Percentiles rank a stretch among this genome's conserved stretches.
Evolutionary conservation across 31 red algal genomes (phyloP).

Genomic region (Porphyra umbilicalis): DNA sequence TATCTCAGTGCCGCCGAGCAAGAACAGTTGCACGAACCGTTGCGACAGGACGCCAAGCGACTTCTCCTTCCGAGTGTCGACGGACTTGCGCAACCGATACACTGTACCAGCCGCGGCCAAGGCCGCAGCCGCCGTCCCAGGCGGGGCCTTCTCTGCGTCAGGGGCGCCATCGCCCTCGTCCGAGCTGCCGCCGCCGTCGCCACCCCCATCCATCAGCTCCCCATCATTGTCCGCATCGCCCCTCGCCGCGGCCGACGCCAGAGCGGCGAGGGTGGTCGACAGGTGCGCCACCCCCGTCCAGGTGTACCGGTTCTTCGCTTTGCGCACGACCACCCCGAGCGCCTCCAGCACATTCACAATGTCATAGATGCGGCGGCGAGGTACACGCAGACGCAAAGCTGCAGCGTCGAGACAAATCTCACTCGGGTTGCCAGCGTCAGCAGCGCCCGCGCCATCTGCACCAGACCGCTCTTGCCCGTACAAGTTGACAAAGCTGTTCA

Average conservation of each 20-base stretch:
- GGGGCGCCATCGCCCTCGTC: not conserved
- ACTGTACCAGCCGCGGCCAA: not conserved
- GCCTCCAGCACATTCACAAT: slow-evolving; percentile 95
- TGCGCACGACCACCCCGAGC: slow-evolving; percentile 67
- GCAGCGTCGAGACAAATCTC: slow-evolving; percentile 80
- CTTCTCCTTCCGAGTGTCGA: slow-evolving; percentile 70
- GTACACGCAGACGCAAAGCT: slow-evolving; percentile 53
- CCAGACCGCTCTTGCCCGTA: slow-evolving; percentile 9
- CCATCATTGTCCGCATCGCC: not conserved
- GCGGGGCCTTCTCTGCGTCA: not conserved
- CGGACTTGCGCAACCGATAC: not conserved
- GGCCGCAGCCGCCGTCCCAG: not conserved
- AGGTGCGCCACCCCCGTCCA: slow-evolving; percentile 66
- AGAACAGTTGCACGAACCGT: slow-evolving; percentile 87
- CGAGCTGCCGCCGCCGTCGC: not conserved
- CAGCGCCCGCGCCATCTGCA: not conserved
- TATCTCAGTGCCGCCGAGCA: slow-evolving; percentile 32
- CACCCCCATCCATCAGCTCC: not conserved
- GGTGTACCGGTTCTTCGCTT: slow-evolving; percentile 84
- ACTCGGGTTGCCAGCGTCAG: not conserved
- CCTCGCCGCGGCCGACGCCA: not conserved
- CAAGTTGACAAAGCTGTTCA: slow-evolving; percentile 11
- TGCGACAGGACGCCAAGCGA: slow-evolving; percentile 72
- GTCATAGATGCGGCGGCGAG: slow-evolving; percentile 92
- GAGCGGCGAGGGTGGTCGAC: slow-evolving; percentile 23